These are phyloP conservation scores for Davidsoniella eucalypti DNA, from an alignment of 2,329 filamentous ascomycete species.

Conservation along the genomic window DNA sequence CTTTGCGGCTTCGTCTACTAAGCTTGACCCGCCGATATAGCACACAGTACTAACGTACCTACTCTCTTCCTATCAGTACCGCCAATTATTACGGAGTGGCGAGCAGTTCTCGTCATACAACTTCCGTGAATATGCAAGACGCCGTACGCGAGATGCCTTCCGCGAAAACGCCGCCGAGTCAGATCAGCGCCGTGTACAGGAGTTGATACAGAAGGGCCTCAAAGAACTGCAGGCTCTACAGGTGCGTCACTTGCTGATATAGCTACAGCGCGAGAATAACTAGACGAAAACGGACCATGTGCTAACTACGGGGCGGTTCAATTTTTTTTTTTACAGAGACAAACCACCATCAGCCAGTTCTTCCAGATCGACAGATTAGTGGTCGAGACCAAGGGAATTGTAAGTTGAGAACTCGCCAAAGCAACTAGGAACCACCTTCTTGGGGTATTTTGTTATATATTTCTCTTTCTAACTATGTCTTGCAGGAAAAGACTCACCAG, in stretches of 20 bases:
- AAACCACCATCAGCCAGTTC: slow-evolving; percentile 89
- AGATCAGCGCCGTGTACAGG: slow-evolving; percentile 65
- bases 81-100: slow-evolving; percentile 74
- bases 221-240: slow-evolving; percentile 81
- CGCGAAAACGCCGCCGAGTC: slow-evolving; percentile 57
- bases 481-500: slow-evolving; percentile 8
- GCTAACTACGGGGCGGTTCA: too few relatives aligned
- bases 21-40: too few relatives aligned
- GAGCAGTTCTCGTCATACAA: slow-evolving; percentile 87
- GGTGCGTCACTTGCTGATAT: slow-evolving; percentile 33
- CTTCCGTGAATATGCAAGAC: slow-evolving; percentile 90
- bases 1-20: not conserved
- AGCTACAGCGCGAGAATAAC: too few relatives aligned
- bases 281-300: too few relatives aligned
- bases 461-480: not conserved
- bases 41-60: not conserved
- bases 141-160: slow-evolving; percentile 82
- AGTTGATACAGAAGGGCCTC: slow-evolving; percentile 74
- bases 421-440: too few relatives aligned
- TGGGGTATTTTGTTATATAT: not conserved
- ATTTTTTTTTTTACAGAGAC: slow-evolving; percentile 44
- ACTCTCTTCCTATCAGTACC: slow-evolving; percentile 45
- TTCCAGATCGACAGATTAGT: slow-evolving; percentile 85
- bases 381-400: slow-evolving; percentile 40
- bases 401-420: not conserved